Conservation (phyloP, 1,284 basidiomycete genomes). For the Apiotrichum mycotoxinovorans region DNA sequence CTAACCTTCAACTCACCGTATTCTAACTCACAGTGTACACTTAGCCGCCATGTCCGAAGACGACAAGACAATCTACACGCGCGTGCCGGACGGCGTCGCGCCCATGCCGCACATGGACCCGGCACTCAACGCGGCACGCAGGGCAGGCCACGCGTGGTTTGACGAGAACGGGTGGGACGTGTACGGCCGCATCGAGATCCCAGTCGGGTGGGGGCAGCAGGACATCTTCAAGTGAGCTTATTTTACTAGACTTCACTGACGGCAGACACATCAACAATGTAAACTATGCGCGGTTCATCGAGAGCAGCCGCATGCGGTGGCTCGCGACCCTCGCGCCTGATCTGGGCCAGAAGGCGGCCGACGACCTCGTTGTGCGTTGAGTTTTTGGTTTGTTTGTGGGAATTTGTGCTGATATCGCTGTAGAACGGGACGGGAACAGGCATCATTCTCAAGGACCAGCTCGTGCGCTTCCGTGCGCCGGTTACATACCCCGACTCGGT, state of each 20-base stretch:
- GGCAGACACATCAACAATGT: constrained; percentile 45
- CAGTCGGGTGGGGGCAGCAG: constrained; percentile 44
- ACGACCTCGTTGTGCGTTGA: background rate
- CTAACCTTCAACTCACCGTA: too few species aligned
- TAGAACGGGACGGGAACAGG: constrained; percentile 31
- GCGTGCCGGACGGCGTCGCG: background rate
- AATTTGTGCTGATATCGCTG: background rate
- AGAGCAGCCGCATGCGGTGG: constrained; percentile 35
- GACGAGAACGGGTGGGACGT: constrained; percentile 28
- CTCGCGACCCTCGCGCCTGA: constrained; percentile 24
- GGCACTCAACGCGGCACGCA: background rate
- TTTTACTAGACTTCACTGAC: background rate
- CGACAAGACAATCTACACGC: background rate
- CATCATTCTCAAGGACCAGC: constrained; percentile 32
- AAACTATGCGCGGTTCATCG: constrained; percentile 35
- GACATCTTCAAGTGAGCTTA: constrained; percentile 41
- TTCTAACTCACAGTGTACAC: too few species aligned
- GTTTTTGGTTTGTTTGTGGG: background rate
- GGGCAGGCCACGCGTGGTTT: constrained; percentile 17
- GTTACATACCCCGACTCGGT: constrained; percentile 43
- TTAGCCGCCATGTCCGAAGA: too few species aligned
- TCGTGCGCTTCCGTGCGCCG: constrained; percentile 30
- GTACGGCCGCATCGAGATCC: constrained; percentile 33
- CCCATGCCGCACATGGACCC: background rate
- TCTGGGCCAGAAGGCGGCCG: constrained; percentile 22